Evolutionary conservation across 2,329 filamentous ascomycete species (phyloP).

Genomic region (Lojkania enalia): DNA sequence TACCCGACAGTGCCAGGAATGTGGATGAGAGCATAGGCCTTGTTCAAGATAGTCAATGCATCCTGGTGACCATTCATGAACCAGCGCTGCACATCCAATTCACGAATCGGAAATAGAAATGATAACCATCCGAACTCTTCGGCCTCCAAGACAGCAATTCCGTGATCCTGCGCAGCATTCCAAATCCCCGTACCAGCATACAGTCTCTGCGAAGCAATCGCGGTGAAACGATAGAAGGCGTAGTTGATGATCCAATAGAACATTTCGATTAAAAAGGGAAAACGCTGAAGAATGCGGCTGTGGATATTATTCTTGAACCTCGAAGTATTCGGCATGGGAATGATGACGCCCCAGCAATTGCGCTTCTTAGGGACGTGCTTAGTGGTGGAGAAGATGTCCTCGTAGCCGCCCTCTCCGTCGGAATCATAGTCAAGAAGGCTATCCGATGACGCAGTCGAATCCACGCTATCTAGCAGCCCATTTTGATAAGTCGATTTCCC

Average conservation of each 20-base stretch:
- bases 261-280: constrained; percentile 72
- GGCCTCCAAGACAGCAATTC: constrained; percentile 58
- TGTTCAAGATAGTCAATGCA: constrained; percentile 60
- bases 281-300: constrained; percentile 66
- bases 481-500: constrained; percentile 27
- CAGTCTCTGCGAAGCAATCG: constrained; percentile 54
- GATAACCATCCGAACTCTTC: constrained; percentile 56
- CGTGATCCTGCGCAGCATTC: constrained; percentile 60
- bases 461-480: constrained; percentile 39
- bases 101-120: constrained; percentile 58
- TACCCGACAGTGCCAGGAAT: constrained; percentile 64
- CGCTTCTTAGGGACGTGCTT: constrained; percentile 56
- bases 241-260: constrained; percentile 73
- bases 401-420: constrained; percentile 43
- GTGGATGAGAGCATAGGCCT: constrained; percentile 62
- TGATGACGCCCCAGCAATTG: constrained; percentile 54
- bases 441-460: constrained; percentile 44
- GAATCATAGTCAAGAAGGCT: constrained; percentile 44
- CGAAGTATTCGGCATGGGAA: constrained; percentile 62
- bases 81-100: constrained; percentile 59
- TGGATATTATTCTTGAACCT: constrained; percentile 64
- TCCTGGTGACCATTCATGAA: constrained; percentile 59
- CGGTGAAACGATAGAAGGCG: constrained; percentile 64
- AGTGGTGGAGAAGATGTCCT: constrained; percentile 36
- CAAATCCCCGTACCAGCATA: constrained; percentile 59